Evolutionary conservation across 305 asterid genomes (phyloP), one percentile per base, ranked within the genome.

Genomic region (Lippia alba): DNA sequence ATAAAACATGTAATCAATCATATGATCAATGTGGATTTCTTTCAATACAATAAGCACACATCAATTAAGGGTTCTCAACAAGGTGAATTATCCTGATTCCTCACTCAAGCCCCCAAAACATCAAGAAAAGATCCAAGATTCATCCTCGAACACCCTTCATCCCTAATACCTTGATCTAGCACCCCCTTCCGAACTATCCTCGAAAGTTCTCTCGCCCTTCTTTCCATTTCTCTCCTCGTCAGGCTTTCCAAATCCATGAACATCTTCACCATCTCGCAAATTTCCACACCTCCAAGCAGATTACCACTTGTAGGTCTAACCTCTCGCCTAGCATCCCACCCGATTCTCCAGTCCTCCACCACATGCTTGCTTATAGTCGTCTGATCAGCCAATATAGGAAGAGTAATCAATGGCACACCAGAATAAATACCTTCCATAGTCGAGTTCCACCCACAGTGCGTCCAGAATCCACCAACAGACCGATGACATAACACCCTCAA

Each of bases 381-480:
- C 10, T 80, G 81, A 80, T 80, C 81, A 41, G 70, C 59, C 7
- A 40, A 7, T 19, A 80, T 58, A 2, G 84, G 81, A 53, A 61
- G 40, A 45, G 78, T 50, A 11, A 79, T 76, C 66, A 79, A 71
- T 0, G 80, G 80, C n/a, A 66, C 72, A 18, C 80, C 83, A 1
- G 78, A 61, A 61, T 55, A 79, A 51, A 75, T 49, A 45, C 73
- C 51, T 33, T 79, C 83, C 69, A 61, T 50, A 0, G 80, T 75
- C 0, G 83, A 79, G 64, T 64, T 79, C 78, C 80, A 79, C 19
- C 80, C 80, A 48, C 83, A 75, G 55, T 79, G 83, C 4, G 80
- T 79, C 83, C 80, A 79, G 36, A 79, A 79, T 33, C 83, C 83
- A 3, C 80, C 78, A 14, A 79, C 51, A 0, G 78, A 56, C 32